phyloP scores from a whole-genome alignment of 139 green algal species.

The Axilococcus clingmanii region DNA sequence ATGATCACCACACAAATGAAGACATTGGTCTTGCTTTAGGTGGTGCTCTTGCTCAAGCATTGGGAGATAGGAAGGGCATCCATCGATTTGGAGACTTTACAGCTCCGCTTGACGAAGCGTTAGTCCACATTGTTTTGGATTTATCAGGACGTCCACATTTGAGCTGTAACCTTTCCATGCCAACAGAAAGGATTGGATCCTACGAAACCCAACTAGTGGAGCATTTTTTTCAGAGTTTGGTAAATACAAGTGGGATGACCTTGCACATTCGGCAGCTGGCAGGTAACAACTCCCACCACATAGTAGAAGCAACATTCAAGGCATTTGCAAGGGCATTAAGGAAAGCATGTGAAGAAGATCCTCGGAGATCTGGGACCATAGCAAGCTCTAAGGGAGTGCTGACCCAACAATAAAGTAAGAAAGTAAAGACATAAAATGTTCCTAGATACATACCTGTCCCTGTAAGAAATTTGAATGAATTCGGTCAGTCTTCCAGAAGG shows the following conservation, averaged over 20 bases:
- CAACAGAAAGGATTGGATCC: conserved; percentile 82
- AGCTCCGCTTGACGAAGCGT: conserved; percentile 87
- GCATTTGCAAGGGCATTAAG: conserved; percentile 92
- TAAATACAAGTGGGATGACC: conserved; percentile 86
- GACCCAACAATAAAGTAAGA: conserved; percentile 77
- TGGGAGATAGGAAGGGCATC: conserved; percentile 92
- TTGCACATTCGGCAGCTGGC: conserved; percentile 83
- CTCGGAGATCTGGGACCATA: conserved; percentile 63
- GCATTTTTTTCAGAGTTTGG: conserved; percentile 94
- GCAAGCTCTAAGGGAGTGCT: conserved; percentile 86
- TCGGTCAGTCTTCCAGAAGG: background rate
- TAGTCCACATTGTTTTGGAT: conserved; percentile 87
- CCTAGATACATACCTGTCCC: too few relatives aligned
- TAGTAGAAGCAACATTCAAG: conserved; percentile 99
- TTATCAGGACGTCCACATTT: conserved; percentile 82
- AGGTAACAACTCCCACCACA: conserved; percentile 96
- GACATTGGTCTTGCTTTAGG: conserved; percentile 83
- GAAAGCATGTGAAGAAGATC: conserved; percentile 76
- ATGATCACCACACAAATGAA: conserved; percentile 99
- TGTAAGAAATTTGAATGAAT: too few relatives aligned
- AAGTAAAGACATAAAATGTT: too few relatives aligned
- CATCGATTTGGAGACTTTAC: conserved; percentile 90
- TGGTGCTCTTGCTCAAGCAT: conserved; percentile 54
- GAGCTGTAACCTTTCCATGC: conserved; percentile 65
- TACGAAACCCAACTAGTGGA: conserved; percentile 94